Conservation (phyloP, 352 stramenopile species). For the Phytophthora fragariaefolia region DNA sequence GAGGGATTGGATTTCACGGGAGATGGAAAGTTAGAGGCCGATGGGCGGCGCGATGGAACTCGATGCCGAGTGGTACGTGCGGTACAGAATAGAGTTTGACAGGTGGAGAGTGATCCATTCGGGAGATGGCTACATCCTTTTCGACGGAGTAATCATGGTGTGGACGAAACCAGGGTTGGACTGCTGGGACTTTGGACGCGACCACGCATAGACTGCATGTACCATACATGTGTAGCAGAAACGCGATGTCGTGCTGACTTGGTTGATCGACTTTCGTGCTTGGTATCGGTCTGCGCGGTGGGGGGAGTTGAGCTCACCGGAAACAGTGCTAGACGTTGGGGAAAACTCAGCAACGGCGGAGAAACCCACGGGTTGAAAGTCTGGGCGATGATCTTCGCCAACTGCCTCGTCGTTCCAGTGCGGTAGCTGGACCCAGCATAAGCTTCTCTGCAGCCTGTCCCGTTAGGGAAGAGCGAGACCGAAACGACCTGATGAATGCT, state of each 20-base stretch:
- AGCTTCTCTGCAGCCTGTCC: too few species aligned
- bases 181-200: too few species aligned
- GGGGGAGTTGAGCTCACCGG: background rate
- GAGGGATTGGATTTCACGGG: background rate
- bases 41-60: background rate
- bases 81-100: conserved; percentile 2
- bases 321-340: background rate
- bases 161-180: too few species aligned
- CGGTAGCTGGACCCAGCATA: too few species aligned
- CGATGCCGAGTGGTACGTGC: background rate
- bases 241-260: too few species aligned
- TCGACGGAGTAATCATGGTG: too few species aligned
- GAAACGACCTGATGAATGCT: too few species aligned
- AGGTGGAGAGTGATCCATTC: conserved; percentile 8
- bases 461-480: too few species aligned
- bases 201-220: background rate
- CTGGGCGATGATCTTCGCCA: background rate
- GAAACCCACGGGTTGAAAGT: background rate
- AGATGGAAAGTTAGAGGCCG: background rate
- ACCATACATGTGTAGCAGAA: too few species aligned
- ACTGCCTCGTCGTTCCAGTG: too few species aligned
- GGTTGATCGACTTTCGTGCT: background rate
- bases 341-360: background rate
- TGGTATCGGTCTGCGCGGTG: background rate
- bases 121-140: conserved; percentile 24